Percentiles rank a stretch among this genome's conserved stretches.
These are phyloP conservation scores for Cryphonectria nitschkei DNA, from an alignment of 2,329 filamentous ascomycete genomes.

Conservation along the genomic window DNA sequence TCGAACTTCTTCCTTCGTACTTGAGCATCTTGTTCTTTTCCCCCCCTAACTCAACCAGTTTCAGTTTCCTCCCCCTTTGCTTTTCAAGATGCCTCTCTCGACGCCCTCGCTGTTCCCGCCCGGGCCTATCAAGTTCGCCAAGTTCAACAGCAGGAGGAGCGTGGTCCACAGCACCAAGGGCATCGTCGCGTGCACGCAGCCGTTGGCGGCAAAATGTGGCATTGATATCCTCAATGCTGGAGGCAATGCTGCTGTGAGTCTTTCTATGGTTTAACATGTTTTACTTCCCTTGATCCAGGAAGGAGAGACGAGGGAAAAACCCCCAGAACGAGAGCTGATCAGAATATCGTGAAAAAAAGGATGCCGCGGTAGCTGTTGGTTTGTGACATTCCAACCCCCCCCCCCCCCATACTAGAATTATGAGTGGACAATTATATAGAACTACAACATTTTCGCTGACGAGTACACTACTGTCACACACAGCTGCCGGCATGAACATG, in stretches of 20 bases:
- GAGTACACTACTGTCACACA: not conserved
- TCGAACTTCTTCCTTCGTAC: no score
- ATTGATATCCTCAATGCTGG: conserved; percentile 82
- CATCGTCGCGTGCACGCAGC: conserved; percentile 88
- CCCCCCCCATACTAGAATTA: not conserved
- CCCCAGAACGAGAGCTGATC: conserved; percentile 22
- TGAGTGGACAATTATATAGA: not conserved
- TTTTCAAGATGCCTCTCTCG: conserved; percentile 49
- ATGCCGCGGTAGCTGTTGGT: conserved; percentile 94
- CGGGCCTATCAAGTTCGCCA: conserved; percentile 55
- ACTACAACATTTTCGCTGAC: not conserved
- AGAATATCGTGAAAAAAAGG: conserved; percentile 53
- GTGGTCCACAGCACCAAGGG: conserved; percentile 92
- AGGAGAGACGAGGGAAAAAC: no score
- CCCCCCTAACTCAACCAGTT: no score
- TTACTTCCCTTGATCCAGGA: no score
- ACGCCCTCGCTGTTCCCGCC: conserved; percentile 52
- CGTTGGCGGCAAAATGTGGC: conserved; percentile 85
- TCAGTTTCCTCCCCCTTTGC: not conserved
- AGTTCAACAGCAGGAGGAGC: conserved; percentile 80
- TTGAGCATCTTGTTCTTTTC: no score
- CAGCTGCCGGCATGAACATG: conserved; percentile 88
- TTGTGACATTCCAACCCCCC: not conserved
- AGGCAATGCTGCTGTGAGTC: conserved; percentile 86
- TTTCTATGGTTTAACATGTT: not conserved